A percentile compares a stretch with the other conserved stretches of the same genome.
These are phyloP conservation scores for Tulasnella sp. DNA, from an alignment of 768 basidiomycete genomes.

Conservation along the genomic window DNA sequence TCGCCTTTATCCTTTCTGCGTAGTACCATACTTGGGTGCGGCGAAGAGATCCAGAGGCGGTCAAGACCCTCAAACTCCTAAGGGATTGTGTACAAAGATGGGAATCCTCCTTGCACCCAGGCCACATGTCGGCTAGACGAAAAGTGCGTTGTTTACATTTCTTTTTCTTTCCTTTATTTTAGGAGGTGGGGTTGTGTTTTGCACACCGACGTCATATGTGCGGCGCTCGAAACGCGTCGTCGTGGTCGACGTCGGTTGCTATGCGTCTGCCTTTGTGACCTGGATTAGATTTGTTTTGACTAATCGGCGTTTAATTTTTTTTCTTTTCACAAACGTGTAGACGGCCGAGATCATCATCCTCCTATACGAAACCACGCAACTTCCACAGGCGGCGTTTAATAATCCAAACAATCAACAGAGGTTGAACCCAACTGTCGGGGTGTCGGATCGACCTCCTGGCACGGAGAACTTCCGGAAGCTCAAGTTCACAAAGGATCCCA, in stretches of 20 bases:
- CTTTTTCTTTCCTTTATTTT: neutral
- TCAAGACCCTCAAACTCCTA: constrained; percentile 67
- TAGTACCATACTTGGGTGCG: constrained; percentile 94
- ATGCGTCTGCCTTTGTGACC: neutral
- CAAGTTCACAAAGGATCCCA: constrained; percentile 73
- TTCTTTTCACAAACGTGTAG: constrained; percentile 47
- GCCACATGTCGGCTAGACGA: constrained; percentile 91
- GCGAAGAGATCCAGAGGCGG: constrained; percentile 69
- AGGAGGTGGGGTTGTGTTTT: neutral
- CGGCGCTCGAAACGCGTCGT: neutral
- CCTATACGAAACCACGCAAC: constrained; percentile 90
- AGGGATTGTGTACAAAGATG: constrained; percentile 82
- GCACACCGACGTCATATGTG: constrained; percentile 32
- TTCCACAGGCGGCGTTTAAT: constrained; percentile 47
- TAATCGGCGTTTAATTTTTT: constrained; percentile 20
- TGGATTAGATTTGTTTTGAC: neutral
- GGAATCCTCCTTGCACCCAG: constrained; percentile 81
- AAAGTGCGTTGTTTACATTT: constrained; percentile 52
- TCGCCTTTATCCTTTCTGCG: neutral
- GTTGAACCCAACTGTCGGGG: constrained; percentile 76
- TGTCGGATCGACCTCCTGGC: constrained; percentile 42
- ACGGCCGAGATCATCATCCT: constrained; percentile 89
- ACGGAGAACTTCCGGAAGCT: constrained; percentile 40
- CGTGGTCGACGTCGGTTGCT: neutral
- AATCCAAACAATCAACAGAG: constrained; percentile 51